A percentile compares a stretch with the other conserved stretches of the same genome.
Conservation (phyloP, 1,284 basidiomycete genomes). For the Pascua sp. region DNA sequence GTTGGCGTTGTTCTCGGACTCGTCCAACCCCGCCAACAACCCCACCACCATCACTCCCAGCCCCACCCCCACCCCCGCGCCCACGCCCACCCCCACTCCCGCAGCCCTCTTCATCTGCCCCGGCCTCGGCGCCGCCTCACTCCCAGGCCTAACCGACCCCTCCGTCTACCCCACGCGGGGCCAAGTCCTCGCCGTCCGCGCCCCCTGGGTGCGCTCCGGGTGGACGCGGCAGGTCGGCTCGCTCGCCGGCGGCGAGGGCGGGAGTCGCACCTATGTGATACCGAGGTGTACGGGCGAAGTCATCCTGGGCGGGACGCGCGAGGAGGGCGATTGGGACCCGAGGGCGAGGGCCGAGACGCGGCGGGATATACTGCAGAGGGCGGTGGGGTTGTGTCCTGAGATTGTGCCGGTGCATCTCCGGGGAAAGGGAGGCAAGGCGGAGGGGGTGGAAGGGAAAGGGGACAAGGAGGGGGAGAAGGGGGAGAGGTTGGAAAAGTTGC, state of each 20-base stretch:
- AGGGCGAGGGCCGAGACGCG: conserved; percentile 32
- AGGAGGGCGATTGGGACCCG: conserved; percentile 41
- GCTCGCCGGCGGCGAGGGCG: conserved; percentile 43
- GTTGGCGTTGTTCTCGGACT: conserved; percentile 18
- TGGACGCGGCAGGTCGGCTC: conserved; percentile 43
- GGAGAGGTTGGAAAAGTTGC: neutral
- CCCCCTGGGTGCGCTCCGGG: conserved; percentile 45
- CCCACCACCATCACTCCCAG: too few relatives aligned
- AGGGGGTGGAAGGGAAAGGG: neutral
- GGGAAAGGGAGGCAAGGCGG: neutral
- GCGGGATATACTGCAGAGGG: conserved; percentile 35
- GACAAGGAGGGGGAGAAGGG: neutral
- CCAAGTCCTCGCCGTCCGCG: conserved; percentile 55
- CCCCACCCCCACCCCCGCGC: neutral
- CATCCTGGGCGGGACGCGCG: conserved; percentile 47
- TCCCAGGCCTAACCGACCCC: conserved; percentile 54
- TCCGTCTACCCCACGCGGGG: conserved; percentile 57
- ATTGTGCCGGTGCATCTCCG: conserved; percentile 20
- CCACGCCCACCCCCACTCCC: conserved; percentile 23
- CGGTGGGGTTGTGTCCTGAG: conserved; percentile 38
- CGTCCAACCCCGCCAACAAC: too few relatives aligned
- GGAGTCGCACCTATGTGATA: conserved; percentile 47
- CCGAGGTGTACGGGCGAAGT: conserved; percentile 44
- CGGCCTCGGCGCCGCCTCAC: conserved; percentile 56
- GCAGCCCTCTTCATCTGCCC: conserved; percentile 65